Percentiles rank a stretch among this genome's conserved stretches.
Conservation (phyloP, 106 monocot species). For the Posidonia australis region DNA sequence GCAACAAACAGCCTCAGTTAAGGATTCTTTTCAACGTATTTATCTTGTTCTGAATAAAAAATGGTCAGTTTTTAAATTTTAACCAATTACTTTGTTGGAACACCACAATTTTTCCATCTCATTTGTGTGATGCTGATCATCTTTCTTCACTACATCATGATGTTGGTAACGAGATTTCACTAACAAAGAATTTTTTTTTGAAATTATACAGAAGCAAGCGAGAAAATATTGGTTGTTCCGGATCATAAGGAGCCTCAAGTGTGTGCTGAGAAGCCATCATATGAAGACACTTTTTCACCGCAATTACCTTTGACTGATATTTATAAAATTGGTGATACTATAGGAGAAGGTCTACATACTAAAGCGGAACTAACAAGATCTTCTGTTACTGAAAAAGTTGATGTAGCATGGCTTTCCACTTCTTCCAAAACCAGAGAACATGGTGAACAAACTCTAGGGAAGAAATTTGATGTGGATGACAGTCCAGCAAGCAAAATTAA, state of each 20-base stretch:
- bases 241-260: slow-evolving; percentile 8
- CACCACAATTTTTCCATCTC: no score
- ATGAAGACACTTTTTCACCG: slow-evolving; percentile 1
- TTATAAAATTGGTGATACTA: not conserved
- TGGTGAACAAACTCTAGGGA: not conserved
- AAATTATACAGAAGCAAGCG: slow-evolving; percentile 16
- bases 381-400: slow-evolving; percentile 11
- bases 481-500: slow-evolving; percentile 15
- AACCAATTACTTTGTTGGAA: not conserved
- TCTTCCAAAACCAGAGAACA: slow-evolving; percentile 7
- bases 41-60: not conserved
- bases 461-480: slow-evolving; percentile 5
- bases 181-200: slow-evolving; percentile 1
- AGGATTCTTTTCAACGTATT: slow-evolving; percentile 23
- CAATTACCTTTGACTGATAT: slow-evolving; percentile 2
- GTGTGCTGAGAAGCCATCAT: not conserved
- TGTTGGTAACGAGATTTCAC: not conserved
- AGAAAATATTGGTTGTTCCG: slow-evolving; percentile 6
- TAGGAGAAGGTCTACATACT: not conserved
- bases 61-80: not conserved
- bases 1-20: slow-evolving; percentile 36
- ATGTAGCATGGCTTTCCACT: slow-evolving; percentile 3
- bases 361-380: not conserved
- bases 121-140: no score
- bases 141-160: no score